phyloP scores from a whole-genome alignment of 2,329 filamentous ascomycete species.

The Chaetomium strumarium region DNA sequence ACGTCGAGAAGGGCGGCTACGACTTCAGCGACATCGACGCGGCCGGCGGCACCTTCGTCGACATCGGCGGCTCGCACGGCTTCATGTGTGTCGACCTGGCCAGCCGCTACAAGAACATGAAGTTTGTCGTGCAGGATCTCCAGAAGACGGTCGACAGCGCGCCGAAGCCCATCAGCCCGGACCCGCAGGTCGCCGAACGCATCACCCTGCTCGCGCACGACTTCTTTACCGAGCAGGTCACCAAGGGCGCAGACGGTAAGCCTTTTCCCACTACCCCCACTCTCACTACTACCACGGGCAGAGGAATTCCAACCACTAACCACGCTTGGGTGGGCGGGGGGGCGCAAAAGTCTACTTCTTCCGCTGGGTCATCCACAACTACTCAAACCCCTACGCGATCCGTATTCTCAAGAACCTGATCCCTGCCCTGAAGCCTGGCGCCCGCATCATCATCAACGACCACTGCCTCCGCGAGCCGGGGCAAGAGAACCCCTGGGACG shows the following conservation, averaged over 20 bases:
- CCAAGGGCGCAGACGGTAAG: conserved; percentile 46
- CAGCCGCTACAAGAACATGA: conserved; percentile 42
- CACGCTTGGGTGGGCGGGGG: not conserved
- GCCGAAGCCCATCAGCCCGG: conserved; percentile 37
- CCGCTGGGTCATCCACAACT: conserved; percentile 57
- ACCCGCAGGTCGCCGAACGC: conserved; percentile 34
- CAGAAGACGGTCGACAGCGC: conserved; percentile 43
- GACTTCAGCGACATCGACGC: conserved; percentile 45
- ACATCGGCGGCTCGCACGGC: conserved; percentile 54
- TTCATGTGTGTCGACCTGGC: conserved; percentile 53
- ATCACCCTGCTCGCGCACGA: conserved; percentile 46
- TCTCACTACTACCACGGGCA: not conserved
- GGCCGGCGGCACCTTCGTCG: conserved; percentile 45
- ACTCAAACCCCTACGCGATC: conserved; percentile 47
- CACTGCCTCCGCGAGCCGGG: conserved; percentile 33
- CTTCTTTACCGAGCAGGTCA: conserved; percentile 52
- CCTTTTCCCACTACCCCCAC: not conserved
- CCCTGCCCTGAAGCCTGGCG: conserved; percentile 50
- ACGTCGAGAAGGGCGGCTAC: conserved; percentile 37
- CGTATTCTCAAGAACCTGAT: conserved; percentile 45
- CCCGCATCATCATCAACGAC: conserved; percentile 41
- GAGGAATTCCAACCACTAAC: not conserved
- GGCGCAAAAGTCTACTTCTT: conserved; percentile 45
- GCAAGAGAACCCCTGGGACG: conserved; percentile 31
- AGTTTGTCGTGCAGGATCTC: conserved; percentile 52